Evolutionary conservation across 441 rosid genomes (phyloP), one percentile per base, ranked within the genome.

Genomic region (Populus hybrid): DNA sequence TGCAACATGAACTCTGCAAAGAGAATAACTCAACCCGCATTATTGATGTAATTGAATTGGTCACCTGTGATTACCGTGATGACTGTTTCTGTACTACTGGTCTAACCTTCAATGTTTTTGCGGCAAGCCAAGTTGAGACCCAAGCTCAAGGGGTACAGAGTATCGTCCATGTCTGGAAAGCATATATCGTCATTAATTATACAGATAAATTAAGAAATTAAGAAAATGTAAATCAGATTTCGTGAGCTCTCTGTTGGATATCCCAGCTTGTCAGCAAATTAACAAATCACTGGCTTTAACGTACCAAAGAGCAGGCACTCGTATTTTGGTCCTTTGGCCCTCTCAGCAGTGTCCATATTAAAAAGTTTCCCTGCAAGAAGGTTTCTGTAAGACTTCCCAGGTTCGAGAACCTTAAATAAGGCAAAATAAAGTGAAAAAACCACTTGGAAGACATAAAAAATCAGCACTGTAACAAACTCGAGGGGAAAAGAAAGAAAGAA

Each of bases 161-260:
- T 94, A 80, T 96, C 99, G 83, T 96, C 98, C 83, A 94, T 82
- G 82, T 94, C 99, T 94, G 86, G n/a, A 86, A 81, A 42, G n/a
- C 24, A 53, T 35, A 34, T 28, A 34, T 28, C 26, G 21, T 5
- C 9, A 46, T 16, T 19, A 76, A 19, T 9, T 42, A 66, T 21
- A n/a, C 18, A 30, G 36, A 9, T 36, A 26, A 14, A 76, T 38
- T 70, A 59, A 64, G 26, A 28, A 30, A 71, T 38, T 70, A 59
- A 64, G 26, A 28, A 30, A 71, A 71, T 23, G 19, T 18, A 32
- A 18, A 32, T 8, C 12, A n/a, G 28, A 63, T 63, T 63, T 63
- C 66, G 6, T 23, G 5, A 21, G 28, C 3, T 23, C 28, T 21
- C 28, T 23, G 26, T 63, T 21, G 14, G 14, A 21, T 9, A 61